Percentiles rank a stretch among this genome's conserved stretches.
These are phyloP conservation scores for Malus hybrid DNA, from an alignment of 331 rosid species.

Conservation along the genomic window DNA sequence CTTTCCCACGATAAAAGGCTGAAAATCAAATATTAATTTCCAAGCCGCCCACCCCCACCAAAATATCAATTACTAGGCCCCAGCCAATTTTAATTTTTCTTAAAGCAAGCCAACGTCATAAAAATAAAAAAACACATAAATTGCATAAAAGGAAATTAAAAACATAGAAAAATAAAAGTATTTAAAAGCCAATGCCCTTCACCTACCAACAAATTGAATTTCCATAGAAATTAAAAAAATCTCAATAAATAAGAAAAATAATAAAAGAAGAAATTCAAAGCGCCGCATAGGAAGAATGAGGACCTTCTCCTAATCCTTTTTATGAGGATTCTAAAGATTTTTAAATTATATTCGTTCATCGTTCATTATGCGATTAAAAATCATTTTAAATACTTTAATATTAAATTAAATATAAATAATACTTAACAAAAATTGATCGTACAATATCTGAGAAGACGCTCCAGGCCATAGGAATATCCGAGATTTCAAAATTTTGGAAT, in stretches of 20 bases:
- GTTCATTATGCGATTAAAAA: rapidly evolving
- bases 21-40: not conserved
- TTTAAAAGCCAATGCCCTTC: not conserved
- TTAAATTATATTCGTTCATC: no score
- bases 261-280: not conserved
- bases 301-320: no score
- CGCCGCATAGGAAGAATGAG: not conserved
- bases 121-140: not conserved
- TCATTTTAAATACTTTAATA: no score
- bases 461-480: no score
- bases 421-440: no score
- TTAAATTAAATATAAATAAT: no score
- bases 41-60: not conserved
- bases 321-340: rapidly evolving
- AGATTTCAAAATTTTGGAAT: no score
- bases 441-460: rapidly evolving
- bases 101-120: not conserved
- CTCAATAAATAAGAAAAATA: not conserved
- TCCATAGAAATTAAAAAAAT: not conserved
- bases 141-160: not conserved
- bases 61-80: not conserved
- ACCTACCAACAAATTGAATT: not conserved
- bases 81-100: not conserved
- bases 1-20: no score
- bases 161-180: not conserved